Evolutionary conservation across 129 eudicot species (phyloP), one percentile per base, ranked within the genome.

Genomic region (Escallonia herrerae): DNA sequence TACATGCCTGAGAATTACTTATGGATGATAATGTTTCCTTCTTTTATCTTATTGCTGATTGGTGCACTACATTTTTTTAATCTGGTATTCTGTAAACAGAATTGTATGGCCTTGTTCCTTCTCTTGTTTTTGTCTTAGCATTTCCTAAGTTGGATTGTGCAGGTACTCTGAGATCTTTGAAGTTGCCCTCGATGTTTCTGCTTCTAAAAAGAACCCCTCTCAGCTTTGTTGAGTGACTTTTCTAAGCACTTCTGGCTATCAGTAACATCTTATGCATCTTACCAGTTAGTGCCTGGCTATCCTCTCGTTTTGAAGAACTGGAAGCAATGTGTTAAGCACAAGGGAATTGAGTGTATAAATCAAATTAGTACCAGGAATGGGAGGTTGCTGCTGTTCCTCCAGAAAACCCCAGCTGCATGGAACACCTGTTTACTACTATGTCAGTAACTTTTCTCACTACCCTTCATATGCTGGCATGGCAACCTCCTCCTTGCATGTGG

Each of bases 311-410:
- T 51, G 55, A 74, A 38, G 37, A 66, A 56, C 70, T 41, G 22
- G n/a, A n/a, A 40, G 72, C 62, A 41, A 46, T 46, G 39, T 47
- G 11, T 41, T 46, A 45, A 43, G 58, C 13, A 53, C 33, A 47
- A 68, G 45, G 4, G 63, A 14, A 33, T 58, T 57, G 15, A 38
- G 33, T 57, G 42, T 5, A 3, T 45, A 73, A 56, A n/a, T 45
- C 2, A 64, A 56, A 47, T 44, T n/a, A 66, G 43, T 38, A 56
- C 69, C 65, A 37, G 74, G 45, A 76, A 90, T 90, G 97, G 97
- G 97, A 58, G 95, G 95, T 69, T 87, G 97, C 68, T 90, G 97
- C 72, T 80, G 90, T 80, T 87, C 97, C 59, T 78, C 87, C 12
- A 77, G 87, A 49, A 90, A 74, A 63, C 74, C 75, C 54, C 93